These are phyloP conservation scores for Emmonsia crescens DNA, from an alignment of 2,329 filamentous ascomycete species.

Conservation along the genomic window DNA sequence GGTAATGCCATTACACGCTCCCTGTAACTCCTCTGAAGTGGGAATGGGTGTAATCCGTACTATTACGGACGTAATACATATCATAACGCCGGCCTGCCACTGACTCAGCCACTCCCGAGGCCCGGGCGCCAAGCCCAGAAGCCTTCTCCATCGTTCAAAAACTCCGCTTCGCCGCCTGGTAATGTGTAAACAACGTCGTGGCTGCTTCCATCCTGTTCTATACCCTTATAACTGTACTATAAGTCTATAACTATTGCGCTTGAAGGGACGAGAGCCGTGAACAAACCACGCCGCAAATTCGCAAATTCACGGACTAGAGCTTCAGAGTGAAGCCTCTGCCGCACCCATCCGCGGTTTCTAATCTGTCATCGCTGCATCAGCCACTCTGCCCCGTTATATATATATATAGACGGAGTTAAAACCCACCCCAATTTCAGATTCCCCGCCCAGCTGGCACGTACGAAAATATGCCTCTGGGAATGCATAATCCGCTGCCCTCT, in stretches of 20 bases:
- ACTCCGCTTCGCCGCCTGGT: neutral
- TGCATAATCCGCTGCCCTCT: slow-evolving; percentile 37
- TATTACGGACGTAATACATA: neutral
- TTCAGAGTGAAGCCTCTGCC: neutral
- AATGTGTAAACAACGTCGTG: neutral
- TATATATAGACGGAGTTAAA: neutral
- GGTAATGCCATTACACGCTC: neutral
- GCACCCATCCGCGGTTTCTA: neutral
- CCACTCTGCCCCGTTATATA: neutral
- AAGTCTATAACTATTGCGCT: too few species aligned
- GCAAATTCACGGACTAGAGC: neutral
- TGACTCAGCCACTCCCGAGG: neutral
- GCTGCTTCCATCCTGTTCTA: neutral
- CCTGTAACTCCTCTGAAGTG: neutral
- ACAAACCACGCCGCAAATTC: neutral
- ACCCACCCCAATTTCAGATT: too few species aligned
- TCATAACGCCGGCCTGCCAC: neutral
- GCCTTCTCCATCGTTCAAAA: neutral
- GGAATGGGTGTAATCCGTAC: neutral
- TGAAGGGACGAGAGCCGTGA: neutral
- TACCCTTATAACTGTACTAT: neutral
- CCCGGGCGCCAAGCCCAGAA: neutral
- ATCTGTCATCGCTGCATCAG: too few species aligned
- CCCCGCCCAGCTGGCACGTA: neutral
- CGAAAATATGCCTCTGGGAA: slow-evolving; percentile 11